These are phyloP conservation scores for Trichosporon inkin DNA, from an alignment of 1,284 basidiomycete genomes.

Conservation along the genomic window DNA sequence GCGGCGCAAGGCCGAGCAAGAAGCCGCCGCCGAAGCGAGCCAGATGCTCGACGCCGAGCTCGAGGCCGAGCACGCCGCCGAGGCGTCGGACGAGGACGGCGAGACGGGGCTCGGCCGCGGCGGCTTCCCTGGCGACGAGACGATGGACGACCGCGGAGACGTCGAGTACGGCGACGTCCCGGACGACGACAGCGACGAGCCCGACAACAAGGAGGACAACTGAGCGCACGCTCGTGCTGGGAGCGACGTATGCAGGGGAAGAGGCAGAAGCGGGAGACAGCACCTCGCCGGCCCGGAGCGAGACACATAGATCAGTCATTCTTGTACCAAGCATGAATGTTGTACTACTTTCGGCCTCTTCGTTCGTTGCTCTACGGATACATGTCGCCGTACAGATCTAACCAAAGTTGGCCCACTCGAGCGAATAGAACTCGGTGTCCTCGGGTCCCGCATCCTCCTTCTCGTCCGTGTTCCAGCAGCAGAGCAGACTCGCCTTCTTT, in stretches of 20 bases:
- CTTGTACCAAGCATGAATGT: slow-evolving; percentile 5
- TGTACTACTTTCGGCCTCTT: neutral
- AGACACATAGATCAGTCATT: slow-evolving; percentile 1
- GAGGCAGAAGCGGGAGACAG: no score
- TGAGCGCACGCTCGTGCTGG: neutral
- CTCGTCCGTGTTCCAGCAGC: slow-evolving; percentile 68
- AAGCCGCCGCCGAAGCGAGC: slow-evolving; percentile 27
- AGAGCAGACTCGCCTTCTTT: slow-evolving; percentile 91
- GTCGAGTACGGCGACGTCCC: slow-evolving; percentile 40
- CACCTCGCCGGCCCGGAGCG: no score
- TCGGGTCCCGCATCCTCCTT: slow-evolving; percentile 13
- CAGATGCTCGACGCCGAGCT: slow-evolving; percentile 21
- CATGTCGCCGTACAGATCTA: slow-evolving; percentile 39
- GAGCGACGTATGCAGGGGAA: no score
- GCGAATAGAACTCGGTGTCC: slow-evolving; percentile 66
- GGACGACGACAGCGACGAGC: slow-evolving; percentile 39
- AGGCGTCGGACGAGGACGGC: slow-evolving; percentile 18
- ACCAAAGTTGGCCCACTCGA: slow-evolving; percentile 91
- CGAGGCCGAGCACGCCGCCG: slow-evolving; percentile 20
- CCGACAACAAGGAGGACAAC: slow-evolving; percentile 33
- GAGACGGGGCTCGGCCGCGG: slow-evolving; percentile 29
- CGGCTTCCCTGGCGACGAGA: slow-evolving; percentile 28
- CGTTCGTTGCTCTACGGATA: neutral
- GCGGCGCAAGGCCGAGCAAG: slow-evolving; percentile 17
- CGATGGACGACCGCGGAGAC: slow-evolving; percentile 35